Conservation (phyloP, 1,139 yeast genomes). For the Lodderomyces parapsilosis region DNA sequence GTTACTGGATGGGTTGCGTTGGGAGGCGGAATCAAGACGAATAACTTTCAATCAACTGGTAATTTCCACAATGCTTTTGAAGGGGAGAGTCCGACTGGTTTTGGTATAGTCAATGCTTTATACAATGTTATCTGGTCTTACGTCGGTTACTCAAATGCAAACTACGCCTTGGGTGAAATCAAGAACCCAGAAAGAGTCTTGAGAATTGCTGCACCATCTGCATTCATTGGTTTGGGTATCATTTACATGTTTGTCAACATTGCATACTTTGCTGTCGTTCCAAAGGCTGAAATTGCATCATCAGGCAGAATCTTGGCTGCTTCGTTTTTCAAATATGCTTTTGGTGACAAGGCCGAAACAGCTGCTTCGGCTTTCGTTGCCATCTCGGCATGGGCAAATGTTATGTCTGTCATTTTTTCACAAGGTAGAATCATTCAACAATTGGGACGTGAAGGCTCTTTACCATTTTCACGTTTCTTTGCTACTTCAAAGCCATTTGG, state of each 20-base stretch:
- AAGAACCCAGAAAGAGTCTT: conserved; percentile 50
- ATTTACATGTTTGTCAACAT: conserved; percentile 64
- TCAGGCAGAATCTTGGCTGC: conserved; percentile 51
- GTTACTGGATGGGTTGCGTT: conserved; percentile 83
- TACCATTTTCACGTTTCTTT: conserved; percentile 47
- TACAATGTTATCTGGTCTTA: conserved; percentile 83
- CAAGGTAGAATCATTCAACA: conserved; percentile 52
- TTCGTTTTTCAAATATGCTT: conserved; percentile 44
- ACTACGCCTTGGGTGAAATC: conserved; percentile 79
- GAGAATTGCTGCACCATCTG: conserved; percentile 45
- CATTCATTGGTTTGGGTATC: conserved; percentile 61
- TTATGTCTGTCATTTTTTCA: conserved; percentile 47
- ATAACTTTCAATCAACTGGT: conserved; percentile 49
- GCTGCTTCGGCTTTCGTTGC: conserved; percentile 52
- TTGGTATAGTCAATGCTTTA: conserved; percentile 74
- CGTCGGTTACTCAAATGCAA: conserved; percentile 73
- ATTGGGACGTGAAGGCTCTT: conserved; percentile 48
- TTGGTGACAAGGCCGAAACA: conserved; percentile 45
- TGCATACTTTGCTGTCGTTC: conserved; percentile 59
- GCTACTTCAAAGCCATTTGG: conserved; percentile 44
- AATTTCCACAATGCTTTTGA: conserved; percentile 62
- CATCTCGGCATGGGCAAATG: conserved; percentile 50
- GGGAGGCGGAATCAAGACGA: conserved; percentile 62
- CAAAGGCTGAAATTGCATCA: conserved; percentile 40
- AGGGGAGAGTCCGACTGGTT: conserved; percentile 64